These are phyloP conservation scores for Leptomonas pyrrhocoris DNA, from an alignment of 208 protist genomes.

Conservation along the genomic window DNA sequence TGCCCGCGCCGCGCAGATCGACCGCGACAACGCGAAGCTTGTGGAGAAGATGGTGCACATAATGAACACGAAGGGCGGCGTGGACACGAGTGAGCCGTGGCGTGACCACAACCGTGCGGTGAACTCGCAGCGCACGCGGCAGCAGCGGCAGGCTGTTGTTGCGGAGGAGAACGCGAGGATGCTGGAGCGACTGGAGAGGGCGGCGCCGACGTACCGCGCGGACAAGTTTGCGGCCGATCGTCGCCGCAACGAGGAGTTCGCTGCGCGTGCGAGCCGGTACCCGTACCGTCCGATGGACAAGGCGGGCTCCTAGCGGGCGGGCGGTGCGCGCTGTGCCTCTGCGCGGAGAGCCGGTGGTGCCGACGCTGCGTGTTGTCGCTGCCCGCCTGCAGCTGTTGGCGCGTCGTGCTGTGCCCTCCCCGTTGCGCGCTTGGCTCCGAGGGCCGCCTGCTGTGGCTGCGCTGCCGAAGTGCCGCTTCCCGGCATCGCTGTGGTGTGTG, in stretches of 20 bases:
- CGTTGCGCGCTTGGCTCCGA: too few relatives aligned
- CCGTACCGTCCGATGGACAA: slow-evolving; percentile 49
- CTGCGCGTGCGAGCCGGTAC: slow-evolving; percentile 58
- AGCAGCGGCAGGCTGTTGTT: slow-evolving; percentile 39
- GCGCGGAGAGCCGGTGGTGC: too few relatives aligned
- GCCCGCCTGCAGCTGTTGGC: too few relatives aligned
- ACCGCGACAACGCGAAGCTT: slow-evolving; percentile 58
- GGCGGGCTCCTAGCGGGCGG: background rate
- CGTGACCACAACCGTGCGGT: slow-evolving; percentile 43
- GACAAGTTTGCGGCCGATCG: slow-evolving; percentile 55
- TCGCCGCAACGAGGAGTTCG: slow-evolving; percentile 54
- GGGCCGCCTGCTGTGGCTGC: too few relatives aligned
- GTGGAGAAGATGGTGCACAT: slow-evolving; percentile 67
- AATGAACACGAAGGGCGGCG: slow-evolving; percentile 57
- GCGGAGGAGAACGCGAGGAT: slow-evolving; percentile 58
- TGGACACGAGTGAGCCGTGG: slow-evolving; percentile 75
- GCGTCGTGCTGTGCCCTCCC: too few relatives aligned
- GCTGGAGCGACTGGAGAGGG: slow-evolving; percentile 48
- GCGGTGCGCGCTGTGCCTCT: too few relatives aligned
- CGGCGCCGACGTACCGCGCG: slow-evolving; percentile 48
- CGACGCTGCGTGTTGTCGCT: too few relatives aligned
- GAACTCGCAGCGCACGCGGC: slow-evolving; percentile 49
- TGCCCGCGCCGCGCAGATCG: slow-evolving; percentile 38
- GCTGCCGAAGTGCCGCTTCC: too few relatives aligned
- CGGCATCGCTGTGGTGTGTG: too few relatives aligned